Evolutionary conservation across 2,329 filamentous ascomycete genomes (phyloP), one percentile per base, ranked within the genome.

Genomic region (Aspergillus thermomutatus): DNA sequence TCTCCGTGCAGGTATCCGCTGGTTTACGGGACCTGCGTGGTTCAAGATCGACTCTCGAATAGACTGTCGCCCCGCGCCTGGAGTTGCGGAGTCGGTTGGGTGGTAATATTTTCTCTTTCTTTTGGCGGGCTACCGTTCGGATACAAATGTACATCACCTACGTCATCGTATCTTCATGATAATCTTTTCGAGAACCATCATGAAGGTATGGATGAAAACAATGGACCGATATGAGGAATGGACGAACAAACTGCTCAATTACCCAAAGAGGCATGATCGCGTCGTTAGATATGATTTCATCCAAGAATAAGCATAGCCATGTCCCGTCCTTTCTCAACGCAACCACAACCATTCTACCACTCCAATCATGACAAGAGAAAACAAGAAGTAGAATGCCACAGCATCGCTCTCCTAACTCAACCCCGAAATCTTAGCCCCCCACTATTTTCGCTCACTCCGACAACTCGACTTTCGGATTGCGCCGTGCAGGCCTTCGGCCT

Each of bases 181-280:
- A 9, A 45, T 21, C 10, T 45, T 45, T 14, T 6, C 10, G 41
- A 45, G 4, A 34, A 0, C 14, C 31, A 37, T 37, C 31, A 37
- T 37, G 31, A 17, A 34, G 31, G 31, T 14, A 37, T 28, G 27
- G 2, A 28, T 37, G 31, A n/a, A 40, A 49, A 26, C 45, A 52
- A 55, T 34, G 49, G 51, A 34, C 31, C 14, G 14, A 14, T 37
- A 37, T 17, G 31, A 37, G 31, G 31, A 37, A 37, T 37, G 31
- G 31, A 14, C 14, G 17, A 37, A 37, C 14, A 37, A 17, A 17
- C 31, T 61, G 58, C 58, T 62, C 50, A 62, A 58, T 60, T 62
- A 57, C 60, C 55, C 63, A 57, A 64, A 62, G 55, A 62, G 56
- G 53, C 57, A 57, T 60, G 55, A 61, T 64, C 34, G 57, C 59